Evolutionary conservation across 1,139 yeast genomes (phyloP), one percentile per base, ranked within the genome.

Genomic region (Suhomyces anneliseae): DNA sequence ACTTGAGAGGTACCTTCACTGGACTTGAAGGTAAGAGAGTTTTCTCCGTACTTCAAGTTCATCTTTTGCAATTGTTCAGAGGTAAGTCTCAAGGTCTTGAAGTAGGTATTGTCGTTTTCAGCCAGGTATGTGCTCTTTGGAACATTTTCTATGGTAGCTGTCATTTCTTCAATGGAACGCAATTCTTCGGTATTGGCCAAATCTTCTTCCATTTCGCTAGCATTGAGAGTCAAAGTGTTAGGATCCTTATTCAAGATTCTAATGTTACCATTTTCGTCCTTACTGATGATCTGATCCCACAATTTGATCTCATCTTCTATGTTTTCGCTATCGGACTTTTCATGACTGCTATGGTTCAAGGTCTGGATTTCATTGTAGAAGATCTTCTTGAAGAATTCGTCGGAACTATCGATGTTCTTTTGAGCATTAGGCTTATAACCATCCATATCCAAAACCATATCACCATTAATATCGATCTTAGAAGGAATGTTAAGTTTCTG

Each of bases 341-440:
- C 54, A 11, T 55, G 57, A 26, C 60, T 59, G 39, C 51, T 52
- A 14, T 54, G 56, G 38, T 55, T 55, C 40, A 67, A 58, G 15
- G 63, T 62, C 37, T 62, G 59, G 49, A 75, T 61, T 52, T 75
- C 79, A 54, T 89, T 93, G 35, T 82, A 74, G 46, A 92, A 74
- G 41, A 92, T 74, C 56, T 85, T 83, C 56, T 84, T 83, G 52
- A 93, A 81, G 42, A 87, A 73, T 48, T 83, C 85, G 57, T 85
- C 90, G 0, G 90, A 80, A 55, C 79, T 82, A 43, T 83, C 83
- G 40, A 83, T 79, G 60, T 86, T 89, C 54, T 83, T 81, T 53
- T 74, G 76, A 34, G 87, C 85, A 56, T 86, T 89, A 33, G 96
- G 88, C 67, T 92, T 93, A 69, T 95, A 95, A 27, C 99, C 99